phyloP scores from a whole-genome alignment of 176 grass and related monocot species.

The Oryza punctata region DNA sequence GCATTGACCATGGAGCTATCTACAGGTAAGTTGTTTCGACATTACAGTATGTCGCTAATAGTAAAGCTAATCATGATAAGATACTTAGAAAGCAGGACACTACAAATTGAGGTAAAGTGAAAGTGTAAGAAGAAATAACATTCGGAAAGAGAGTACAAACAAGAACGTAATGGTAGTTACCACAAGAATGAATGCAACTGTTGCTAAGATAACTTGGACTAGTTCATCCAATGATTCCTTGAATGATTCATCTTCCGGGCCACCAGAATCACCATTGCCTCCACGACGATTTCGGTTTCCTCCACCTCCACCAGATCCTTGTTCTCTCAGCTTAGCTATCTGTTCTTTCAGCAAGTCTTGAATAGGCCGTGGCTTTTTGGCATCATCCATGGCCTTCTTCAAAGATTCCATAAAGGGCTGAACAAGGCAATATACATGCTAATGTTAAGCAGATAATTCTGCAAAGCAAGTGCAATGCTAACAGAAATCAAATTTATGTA shows the following conservation, averaged over 20 bases:
- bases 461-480: not conserved
- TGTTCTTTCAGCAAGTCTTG: slow-evolving; percentile 77
- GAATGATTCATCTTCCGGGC: slow-evolving; percentile 70
- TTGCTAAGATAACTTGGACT: slow-evolving; percentile 84
- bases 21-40: slow-evolving; percentile 7
- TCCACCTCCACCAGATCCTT: slow-evolving; percentile 60
- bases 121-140: not conserved
- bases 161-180: slow-evolving; percentile 56
- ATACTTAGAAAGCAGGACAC: not conserved
- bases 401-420: slow-evolving; percentile 86
- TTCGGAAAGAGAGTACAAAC: not conserved
- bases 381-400: slow-evolving; percentile 71
- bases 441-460: slow-evolving; percentile 23
- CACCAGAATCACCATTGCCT: slow-evolving; percentile 61
- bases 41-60: not conserved
- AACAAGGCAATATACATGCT: slow-evolving; percentile 27
- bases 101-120: not conserved
- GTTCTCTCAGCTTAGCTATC: slow-evolving; percentile 52
- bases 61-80: slow-evolving; percentile 9
- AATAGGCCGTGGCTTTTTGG: slow-evolving; percentile 59
- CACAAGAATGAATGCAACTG: slow-evolving; percentile 75
- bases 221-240: slow-evolving; percentile 78
- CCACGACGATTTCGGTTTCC: slow-evolving; percentile 64
- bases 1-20: slow-evolving; percentile 1
- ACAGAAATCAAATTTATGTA: slow-evolving; percentile 18